These are phyloP conservation scores for Solanum dulcamara DNA, from an alignment of 257 asterid species.

Conservation along the genomic window DNA sequence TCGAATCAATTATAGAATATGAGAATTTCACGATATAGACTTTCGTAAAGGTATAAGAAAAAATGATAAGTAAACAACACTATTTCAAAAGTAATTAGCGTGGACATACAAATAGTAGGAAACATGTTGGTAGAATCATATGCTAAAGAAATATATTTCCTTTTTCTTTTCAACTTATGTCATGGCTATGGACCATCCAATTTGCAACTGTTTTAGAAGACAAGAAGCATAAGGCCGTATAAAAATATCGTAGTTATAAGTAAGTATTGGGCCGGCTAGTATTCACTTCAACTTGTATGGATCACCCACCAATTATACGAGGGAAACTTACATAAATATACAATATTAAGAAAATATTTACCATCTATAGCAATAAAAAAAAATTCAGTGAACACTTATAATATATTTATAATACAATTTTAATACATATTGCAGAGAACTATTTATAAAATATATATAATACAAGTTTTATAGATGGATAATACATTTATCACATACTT, in stretches of 20 bases:
- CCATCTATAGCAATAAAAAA: too few relatives aligned
- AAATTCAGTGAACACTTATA: too few relatives aligned
- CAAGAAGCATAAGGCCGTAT: background rate
- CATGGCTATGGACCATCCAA: background rate
- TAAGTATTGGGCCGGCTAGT: background rate
- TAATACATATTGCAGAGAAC: too few relatives aligned
- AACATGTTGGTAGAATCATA: background rate
- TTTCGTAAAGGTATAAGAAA: background rate
- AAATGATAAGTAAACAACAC: background rate
- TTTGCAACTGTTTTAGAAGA: background rate
- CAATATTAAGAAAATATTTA: too few relatives aligned
- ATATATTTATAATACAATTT: too few relatives aligned
- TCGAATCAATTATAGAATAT: background rate
- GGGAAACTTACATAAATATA: too few relatives aligned
- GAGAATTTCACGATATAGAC: background rate
- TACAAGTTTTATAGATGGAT: too few relatives aligned
- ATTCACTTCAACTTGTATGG: too few relatives aligned
- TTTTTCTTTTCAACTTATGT: background rate
- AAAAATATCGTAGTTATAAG: background rate
- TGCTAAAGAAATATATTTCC: background rate
- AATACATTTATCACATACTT: too few relatives aligned
- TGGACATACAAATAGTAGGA: background rate
- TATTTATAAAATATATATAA: too few relatives aligned
- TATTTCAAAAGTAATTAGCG: background rate
- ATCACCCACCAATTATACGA: background rate